Percentiles rank a stretch among this genome's conserved stretches.
phyloP scores from a whole-genome alignment of 805 yeast species.

The Candida pseudofarinosa region DNA sequence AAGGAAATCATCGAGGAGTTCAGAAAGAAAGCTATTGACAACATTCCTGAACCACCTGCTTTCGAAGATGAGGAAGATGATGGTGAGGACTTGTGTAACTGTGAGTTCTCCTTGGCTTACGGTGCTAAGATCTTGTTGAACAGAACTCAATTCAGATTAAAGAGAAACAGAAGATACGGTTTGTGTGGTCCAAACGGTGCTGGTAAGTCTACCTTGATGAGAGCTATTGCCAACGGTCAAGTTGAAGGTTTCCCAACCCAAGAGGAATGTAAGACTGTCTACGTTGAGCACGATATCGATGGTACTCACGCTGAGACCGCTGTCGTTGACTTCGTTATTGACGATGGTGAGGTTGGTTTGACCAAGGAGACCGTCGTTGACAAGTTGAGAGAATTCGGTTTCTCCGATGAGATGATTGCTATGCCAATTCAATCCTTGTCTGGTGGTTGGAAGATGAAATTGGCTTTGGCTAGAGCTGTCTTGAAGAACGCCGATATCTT shows the following conservation, averaged over 20 bases:
- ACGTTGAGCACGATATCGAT: constrained; percentile 99
- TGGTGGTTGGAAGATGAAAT: constrained; percentile 99
- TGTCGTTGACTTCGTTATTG: constrained; percentile 86
- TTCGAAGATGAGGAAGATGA: constrained; percentile 97
- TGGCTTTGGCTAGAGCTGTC: constrained; percentile 99
- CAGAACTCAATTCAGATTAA: constrained; percentile 98
- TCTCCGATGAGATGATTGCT: constrained; percentile 87
- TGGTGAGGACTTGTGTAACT: constrained; percentile 99
- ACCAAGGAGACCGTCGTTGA: constrained; percentile 65
- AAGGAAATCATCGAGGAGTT: constrained; percentile 83
- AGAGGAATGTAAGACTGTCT: constrained; percentile 98
- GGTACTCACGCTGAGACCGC: constrained; percentile 96
- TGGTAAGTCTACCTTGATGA: constrained; percentile 68
- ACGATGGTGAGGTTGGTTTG: constrained; percentile 71
- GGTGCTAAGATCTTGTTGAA: constrained; percentile 99
- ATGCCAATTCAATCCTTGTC: constrained; percentile 96
- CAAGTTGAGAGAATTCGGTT: constrained; percentile 85
- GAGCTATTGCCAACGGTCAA: constrained; percentile 96
- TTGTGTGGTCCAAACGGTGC: constrained; percentile 65
- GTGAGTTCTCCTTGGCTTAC: constrained; percentile 99
- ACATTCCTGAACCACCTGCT: constrained; percentile 94
- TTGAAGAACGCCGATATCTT: constrained; percentile 96
- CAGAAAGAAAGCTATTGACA: constrained; percentile 95
- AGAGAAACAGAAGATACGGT: constrained; percentile 99
- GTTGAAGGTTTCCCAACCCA: constrained; percentile 99